Evolutionary conservation across 208 protist genomes (phyloP), one percentile per base, ranked within the genome.

Genomic region (Vickermania spadyakhi): DNA sequence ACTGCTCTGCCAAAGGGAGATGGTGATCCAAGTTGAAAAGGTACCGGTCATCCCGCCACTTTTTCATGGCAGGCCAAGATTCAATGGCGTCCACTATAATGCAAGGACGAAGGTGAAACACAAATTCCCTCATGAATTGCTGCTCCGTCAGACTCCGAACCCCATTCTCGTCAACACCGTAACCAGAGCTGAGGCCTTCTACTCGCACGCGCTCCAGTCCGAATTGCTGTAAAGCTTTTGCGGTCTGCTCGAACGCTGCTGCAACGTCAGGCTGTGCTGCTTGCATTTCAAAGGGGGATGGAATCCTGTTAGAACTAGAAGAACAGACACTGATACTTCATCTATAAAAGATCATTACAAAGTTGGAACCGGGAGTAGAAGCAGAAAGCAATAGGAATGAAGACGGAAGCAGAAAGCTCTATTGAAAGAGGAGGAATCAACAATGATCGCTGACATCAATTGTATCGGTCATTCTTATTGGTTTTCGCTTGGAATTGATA

Each of bases 61-160:
- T 75, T 28, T 52, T 18, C 70, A 89, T 78, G 21, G 86, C 83
- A 7, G 81, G 81, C 83, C 86, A 94, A 23, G 77, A 50, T n/a
- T 75, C 76, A 11, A 84, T 64, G 21, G 82, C 81, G 29, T 74
- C 82, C 1, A 89, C 62, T 72, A 94, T 88, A 7, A 94, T 72
- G 55, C 82, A 90, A 14, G 87, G 87, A 0, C 83, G 77, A 0
- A 75, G 86, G 58, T 85, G 81, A 45, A 90, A 89, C 13, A 94
- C 84, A 70, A 83, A 94, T 59, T 89, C 77, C 28, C 80, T 73
- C 81, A 90, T 87, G 56, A 94, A 94, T 41, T 88, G 70, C 60
- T 85, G 70, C 64, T 89, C 77, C 21, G 75, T 86, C 1, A 91
- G 54, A 14, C 70, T 66, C 7, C 78, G 74, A 3, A 75, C 31